phyloP scores from a whole-genome alignment of 225 moss, liverwort and hornwort genomes.

The Bryoerythrophyllum caledonicum region DNA sequence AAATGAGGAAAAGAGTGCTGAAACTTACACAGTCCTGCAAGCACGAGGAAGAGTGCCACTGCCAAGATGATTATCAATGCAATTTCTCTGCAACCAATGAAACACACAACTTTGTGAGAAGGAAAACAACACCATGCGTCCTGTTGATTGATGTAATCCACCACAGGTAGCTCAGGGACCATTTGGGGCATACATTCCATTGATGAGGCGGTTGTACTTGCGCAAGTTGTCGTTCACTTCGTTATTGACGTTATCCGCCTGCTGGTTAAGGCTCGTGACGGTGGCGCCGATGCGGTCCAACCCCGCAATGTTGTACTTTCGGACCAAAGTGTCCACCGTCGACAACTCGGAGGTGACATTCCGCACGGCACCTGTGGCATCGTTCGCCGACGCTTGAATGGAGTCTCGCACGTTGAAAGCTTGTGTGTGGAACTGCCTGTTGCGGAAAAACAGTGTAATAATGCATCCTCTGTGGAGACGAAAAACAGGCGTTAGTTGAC shows the following conservation, averaged over 20 bases:
- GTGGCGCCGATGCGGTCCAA: conserved; percentile 44
- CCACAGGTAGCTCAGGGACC: background rate
- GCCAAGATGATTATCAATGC: conserved; percentile 48
- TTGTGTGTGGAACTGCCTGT: conserved; percentile 54
- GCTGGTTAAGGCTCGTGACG: conserved; percentile 38
- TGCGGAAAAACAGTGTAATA: conserved; percentile 57
- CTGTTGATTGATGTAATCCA: no score
- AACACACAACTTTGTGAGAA: no score
- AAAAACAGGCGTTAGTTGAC: background rate
- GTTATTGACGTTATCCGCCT: conserved; percentile 51
- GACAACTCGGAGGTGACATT: conserved; percentile 48
- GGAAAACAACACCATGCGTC: no score
- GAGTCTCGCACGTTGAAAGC: conserved; percentile 52
- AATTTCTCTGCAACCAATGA: conserved; percentile 48
- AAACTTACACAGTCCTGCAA: conserved; percentile 52
- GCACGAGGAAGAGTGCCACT: conserved; percentile 42
- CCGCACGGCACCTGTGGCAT: conserved; percentile 54
- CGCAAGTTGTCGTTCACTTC: conserved; percentile 41
- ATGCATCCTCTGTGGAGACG: conserved; percentile 54
- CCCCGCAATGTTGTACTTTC: conserved; percentile 42
- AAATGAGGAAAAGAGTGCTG: no score
- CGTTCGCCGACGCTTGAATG: conserved; percentile 39
- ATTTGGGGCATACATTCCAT: conserved; percentile 54
- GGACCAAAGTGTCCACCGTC: conserved; percentile 40
- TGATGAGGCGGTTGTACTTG: conserved; percentile 46